Evolutionary conservation across 2,329 filamentous ascomycete species (phyloP), one percentile per base, ranked within the genome.

Genomic region (Paraconiothyrium sp.): DNA sequence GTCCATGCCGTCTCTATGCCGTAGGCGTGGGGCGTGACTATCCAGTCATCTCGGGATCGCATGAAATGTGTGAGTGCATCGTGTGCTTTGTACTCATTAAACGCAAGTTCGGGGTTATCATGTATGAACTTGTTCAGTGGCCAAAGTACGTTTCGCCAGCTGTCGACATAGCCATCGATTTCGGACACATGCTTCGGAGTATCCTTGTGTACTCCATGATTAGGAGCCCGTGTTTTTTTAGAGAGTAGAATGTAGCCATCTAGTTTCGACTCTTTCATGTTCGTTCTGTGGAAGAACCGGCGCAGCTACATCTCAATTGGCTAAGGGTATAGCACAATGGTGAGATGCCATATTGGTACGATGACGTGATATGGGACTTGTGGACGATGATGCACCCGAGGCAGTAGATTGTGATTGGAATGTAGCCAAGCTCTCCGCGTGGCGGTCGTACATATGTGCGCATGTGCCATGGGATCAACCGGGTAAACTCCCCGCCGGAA

Each of bases 1-100:
- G 82, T 79, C 78, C 85, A 87, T 13, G 85, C 85, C 2, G 85
- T 87, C 37, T 78, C 76, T 63, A 87, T 78, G 9, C 80, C 82
- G 64, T 85, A 86, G 0, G 83, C 84, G 1, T 83, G 84, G 1
- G 79, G 78, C 1, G 79, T 85, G 30, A 88, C 84, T 34, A 80
- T 76, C 84, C 85, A 86, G 39, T 79, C 82, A 14, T 75, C 54
- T 54, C 78, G 79, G 14, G 69, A 73, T 14, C 72, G 72, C 57
- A 73, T 65, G 55, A 69, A 69, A 1, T 52, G 44, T 5, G 64
- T 63, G 34, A 73, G 59, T 8, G 63, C 67, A 49, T 69, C 67
- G 54, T 73, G 71, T 20, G 71, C 64, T 34, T 66, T 65, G 58
- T 67, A 43, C 43, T 72, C 70, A 35, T 67, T 20, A 59, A 68